These are phyloP conservation scores for Neofusicoccum sp. DNA, from an alignment of 2,329 filamentous ascomycete genomes.

Conservation along the genomic window DNA sequence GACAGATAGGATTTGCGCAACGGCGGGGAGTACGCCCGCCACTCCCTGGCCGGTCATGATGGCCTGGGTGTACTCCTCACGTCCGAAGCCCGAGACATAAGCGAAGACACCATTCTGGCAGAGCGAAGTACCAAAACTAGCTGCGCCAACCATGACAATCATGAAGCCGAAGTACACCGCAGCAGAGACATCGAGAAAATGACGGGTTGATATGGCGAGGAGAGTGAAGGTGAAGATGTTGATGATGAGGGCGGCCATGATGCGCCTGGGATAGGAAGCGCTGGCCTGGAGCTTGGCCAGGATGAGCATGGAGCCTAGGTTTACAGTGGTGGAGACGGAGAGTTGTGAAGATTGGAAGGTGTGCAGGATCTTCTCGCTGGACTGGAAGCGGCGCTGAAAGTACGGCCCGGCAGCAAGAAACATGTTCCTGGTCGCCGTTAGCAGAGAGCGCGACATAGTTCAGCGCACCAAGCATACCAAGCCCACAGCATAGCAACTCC, in stretches of 20 bases:
- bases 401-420: slow-evolving; percentile 94
- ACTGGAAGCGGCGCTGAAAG: slow-evolving; percentile 79
- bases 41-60: slow-evolving; percentile 95
- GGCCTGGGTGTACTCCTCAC: slow-evolving; percentile 88
- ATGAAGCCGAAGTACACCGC: slow-evolving; percentile 77
- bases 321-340: slow-evolving; percentile 82
- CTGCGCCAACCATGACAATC: slow-evolving; percentile 77
- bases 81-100: slow-evolving; percentile 82
- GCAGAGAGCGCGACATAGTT: not conserved
- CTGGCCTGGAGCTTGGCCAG: slow-evolving; percentile 78
- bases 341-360: slow-evolving; percentile 92
- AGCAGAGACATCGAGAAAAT: slow-evolving; percentile 65
- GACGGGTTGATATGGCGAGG: slow-evolving; percentile 76
- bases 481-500: slow-evolving; percentile 97
- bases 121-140: slow-evolving; percentile 78
- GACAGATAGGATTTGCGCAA: slow-evolving; percentile 85
- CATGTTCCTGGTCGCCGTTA: slow-evolving; percentile 74
- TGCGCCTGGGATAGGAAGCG: slow-evolving; percentile 86
- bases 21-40: slow-evolving; percentile 84
- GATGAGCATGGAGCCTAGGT: slow-evolving; percentile 73
- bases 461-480: slow-evolving; percentile 61
- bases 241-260: slow-evolving; percentile 73
- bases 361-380: slow-evolving; percentile 68
- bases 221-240: slow-evolving; percentile 77
- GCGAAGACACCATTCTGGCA: slow-evolving; percentile 95